Conservation (phyloP, 352 stramenopile genomes). For the Globisporangium apiculatum region DNA sequence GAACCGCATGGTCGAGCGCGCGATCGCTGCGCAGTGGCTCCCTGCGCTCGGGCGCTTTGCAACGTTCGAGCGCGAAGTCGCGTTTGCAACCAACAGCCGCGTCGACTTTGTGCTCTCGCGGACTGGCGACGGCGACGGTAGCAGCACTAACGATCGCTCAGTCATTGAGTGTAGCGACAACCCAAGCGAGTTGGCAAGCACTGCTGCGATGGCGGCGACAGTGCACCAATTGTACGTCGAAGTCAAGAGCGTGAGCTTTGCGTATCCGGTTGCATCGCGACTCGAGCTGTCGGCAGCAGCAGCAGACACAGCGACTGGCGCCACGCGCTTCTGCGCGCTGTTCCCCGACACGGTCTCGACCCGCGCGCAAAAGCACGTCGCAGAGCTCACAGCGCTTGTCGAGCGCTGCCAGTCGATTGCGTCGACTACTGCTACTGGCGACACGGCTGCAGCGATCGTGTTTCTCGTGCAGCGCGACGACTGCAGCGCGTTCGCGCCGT, state of each 20-base stretch:
- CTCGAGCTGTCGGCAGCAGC: background rate
- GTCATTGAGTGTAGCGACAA: background rate
- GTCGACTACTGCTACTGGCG: background rate
- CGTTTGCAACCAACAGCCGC: conserved; percentile 74
- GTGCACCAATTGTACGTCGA: conserved; percentile 68
- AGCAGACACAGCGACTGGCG: background rate
- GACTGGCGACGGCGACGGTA: conserved; percentile 18
- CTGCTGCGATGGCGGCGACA: background rate
- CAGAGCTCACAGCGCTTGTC: conserved; percentile 61
- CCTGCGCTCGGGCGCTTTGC: conserved; percentile 51
- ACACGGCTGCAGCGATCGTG: conserved; percentile 45
- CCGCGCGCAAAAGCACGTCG: conserved; percentile 71
- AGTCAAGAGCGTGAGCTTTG: conserved; percentile 81
- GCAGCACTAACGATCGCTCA: background rate
- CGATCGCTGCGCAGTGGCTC: conserved; percentile 54
- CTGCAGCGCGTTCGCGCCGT: conserved; percentile 62
- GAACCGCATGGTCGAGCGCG: conserved; percentile 75
- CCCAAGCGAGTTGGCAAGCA: background rate
- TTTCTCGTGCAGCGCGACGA: conserved; percentile 80
- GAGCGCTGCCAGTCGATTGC: conserved; percentile 11
- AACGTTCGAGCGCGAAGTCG: conserved; percentile 59
- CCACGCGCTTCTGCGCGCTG: conserved; percentile 20
- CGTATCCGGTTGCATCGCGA: conserved; percentile 8
- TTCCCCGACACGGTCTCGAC: conserved; percentile 77
- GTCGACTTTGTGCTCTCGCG: conserved; percentile 76